Percentiles rank a stretch among this genome's conserved stretches.
These are phyloP conservation scores for Phytophthora kernoviae DNA, from an alignment of 352 stramenopile genomes.

Conservation along the genomic window DNA sequence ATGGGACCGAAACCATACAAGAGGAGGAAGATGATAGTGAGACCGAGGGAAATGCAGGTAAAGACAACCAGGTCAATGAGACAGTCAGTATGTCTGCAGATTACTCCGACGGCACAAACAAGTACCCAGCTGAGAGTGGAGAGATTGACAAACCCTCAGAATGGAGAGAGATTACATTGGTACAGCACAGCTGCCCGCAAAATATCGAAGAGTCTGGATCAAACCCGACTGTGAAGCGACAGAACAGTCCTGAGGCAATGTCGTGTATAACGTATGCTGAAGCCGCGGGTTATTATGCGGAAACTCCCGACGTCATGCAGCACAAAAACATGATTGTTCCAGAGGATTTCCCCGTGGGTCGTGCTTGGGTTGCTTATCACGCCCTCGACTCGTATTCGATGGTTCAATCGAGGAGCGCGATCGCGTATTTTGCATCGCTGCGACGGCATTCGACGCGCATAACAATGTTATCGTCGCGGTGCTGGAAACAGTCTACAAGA, in stretches of 20 bases:
- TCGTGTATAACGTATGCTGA: conserved; percentile 50
- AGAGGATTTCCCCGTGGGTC: conserved; percentile 54
- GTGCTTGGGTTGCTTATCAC: conserved; percentile 68
- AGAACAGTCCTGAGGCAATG: conserved; percentile 15
- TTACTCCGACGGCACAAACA: conserved; percentile 11
- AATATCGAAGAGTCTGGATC: conserved; percentile 2
- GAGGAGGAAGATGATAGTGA: conserved; percentile 2
- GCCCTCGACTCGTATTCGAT: conserved; percentile 56
- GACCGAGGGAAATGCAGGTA: conserved; percentile 7
- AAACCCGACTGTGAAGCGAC: neutral
- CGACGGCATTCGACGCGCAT: conserved; percentile 49
- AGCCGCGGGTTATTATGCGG: conserved; percentile 45
- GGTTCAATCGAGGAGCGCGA: conserved; percentile 67
- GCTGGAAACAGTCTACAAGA: conserved; percentile 72
- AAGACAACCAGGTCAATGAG: conserved; percentile 7
- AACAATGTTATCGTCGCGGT: conserved; percentile 56
- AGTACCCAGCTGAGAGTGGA: conserved; percentile 19
- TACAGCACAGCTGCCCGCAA: conserved; percentile 22
- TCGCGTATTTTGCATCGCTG: conserved; percentile 76
- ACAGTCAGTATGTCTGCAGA: neutral
- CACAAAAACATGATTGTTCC: conserved; percentile 60
- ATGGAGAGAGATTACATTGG: conserved; percentile 68
- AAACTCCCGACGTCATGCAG: conserved; percentile 41
- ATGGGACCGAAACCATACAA: conserved; percentile 46
- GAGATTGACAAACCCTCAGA: conserved; percentile 34